Evolutionary conservation across 106 monocot genomes (phyloP), one percentile per base, ranked within the genome.

Genomic region (Allium fistulosum): DNA sequence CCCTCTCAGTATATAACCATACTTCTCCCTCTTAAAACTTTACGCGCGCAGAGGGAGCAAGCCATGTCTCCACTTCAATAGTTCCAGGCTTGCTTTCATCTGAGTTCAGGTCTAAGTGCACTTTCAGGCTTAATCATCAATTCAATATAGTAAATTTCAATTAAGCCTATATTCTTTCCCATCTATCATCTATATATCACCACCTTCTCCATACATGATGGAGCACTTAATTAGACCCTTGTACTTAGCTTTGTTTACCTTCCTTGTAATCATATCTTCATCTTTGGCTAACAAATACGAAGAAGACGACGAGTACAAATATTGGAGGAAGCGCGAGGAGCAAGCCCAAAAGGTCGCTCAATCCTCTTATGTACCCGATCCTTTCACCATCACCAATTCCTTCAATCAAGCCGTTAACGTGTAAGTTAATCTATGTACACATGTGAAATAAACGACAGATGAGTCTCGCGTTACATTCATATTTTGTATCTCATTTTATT

Each of bases 351-450:
- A 17, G 9, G 50, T 26, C 0, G 73, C 76, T 48, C 17, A 17
- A 4, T 65, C 28, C 12, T 73, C 82, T 46, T 82, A 77, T 63
- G 53, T 65, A 7, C 71, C 62, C 14, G 63, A 84, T 50, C 81
- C 84, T 0, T 64, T 62, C 49, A 11, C 45, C 45, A 65, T 62
- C 56, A 74, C 63, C 65, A 12, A 70, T 71, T 45, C 58, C 10
- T 69, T 85, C 75, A 85, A 82, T 13, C 22, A 28, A 37, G 66
- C 52, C 37, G 82, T 82, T 26, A 69, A 71, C 69, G 58, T 53
- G 82, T 73, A 61, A 45, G 65, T 50, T 11, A 10, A 16, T 26
- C 7, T 26, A 22, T 26, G 9, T 9, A 2, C 26, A 13, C 18
- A 4, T 17, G 9, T 22, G 11, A 62, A 28, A n/a, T n/a, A n/a